Conservation (phyloP, 441 rosid species). For the Euphorbia celastroides region DNA sequence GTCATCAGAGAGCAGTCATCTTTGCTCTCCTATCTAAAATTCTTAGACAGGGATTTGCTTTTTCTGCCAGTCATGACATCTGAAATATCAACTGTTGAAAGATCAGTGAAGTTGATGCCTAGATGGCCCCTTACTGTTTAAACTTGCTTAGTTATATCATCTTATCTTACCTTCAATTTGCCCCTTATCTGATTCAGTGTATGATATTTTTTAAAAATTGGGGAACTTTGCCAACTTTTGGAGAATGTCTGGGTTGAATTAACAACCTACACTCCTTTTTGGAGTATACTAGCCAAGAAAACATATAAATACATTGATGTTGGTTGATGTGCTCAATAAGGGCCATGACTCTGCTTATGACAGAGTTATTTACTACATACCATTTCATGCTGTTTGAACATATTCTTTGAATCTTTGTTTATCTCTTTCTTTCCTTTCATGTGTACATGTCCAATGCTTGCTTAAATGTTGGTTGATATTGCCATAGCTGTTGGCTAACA, state of each 20-base stretch:
- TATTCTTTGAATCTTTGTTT: neutral
- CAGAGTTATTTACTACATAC: neutral
- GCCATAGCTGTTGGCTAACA: constrained; percentile 16
- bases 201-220: too few relatives aligned
- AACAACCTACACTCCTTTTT: neutral
- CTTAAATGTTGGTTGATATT: neutral
- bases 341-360: neutral
- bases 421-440: neutral
- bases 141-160: too few relatives aligned
- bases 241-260: neutral
- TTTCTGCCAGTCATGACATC: too few relatives aligned
- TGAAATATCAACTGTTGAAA: too few relatives aligned
- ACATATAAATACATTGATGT: neutral
- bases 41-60: too few relatives aligned
- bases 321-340: neutral
- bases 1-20: neutral
- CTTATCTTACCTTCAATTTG: too few relatives aligned
- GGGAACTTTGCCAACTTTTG: neutral
- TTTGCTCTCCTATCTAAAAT: neutral
- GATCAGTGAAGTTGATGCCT: too few relatives aligned
- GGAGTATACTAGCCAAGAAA: neutral
- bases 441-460: neutral
- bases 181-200: too few relatives aligned
- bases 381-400: constrained; percentile 2
- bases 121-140: too few relatives aligned